Percentiles rank a stretch among this genome's conserved stretches.
phyloP scores from a whole-genome alignment of 805 yeast genomes.

The Cyberlindnera saturnus region DNA sequence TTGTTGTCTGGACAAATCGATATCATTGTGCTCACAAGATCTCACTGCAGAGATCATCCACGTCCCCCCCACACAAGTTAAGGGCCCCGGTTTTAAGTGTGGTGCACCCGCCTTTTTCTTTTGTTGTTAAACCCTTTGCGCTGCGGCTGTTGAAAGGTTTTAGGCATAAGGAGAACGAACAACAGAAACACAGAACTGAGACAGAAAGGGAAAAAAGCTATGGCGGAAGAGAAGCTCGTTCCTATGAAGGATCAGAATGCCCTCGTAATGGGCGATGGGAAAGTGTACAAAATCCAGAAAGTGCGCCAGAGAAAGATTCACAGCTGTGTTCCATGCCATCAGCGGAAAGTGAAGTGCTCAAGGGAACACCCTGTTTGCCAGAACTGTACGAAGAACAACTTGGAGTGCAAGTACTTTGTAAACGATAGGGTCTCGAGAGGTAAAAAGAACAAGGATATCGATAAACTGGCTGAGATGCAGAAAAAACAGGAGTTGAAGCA shows the following conservation, averaged over 20 bases:
- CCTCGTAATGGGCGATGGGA: conserved; percentile 40
- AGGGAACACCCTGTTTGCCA: conserved; percentile 46
- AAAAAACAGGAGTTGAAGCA: conserved; percentile 21
- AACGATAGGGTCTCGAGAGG: conserved; percentile 45
- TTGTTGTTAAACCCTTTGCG: too few relatives aligned
- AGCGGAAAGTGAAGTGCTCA: conserved; percentile 51
- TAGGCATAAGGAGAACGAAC: too few relatives aligned
- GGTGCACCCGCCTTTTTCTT: too few relatives aligned
- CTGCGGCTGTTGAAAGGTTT: too few relatives aligned
- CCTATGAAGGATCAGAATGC: conserved; percentile 31
- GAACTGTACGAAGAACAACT: conserved; percentile 40
- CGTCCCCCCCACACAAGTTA: too few relatives aligned
- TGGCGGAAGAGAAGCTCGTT: conserved; percentile 18
- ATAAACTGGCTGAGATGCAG: conserved; percentile 17
- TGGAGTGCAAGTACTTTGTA: conserved; percentile 49
- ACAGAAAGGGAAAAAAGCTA: neutral
- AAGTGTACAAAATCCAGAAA: conserved; percentile 54
- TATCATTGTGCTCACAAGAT: too few relatives aligned
- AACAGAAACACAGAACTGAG: conserved; percentile 1
- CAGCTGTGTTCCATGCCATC: conserved; percentile 53
- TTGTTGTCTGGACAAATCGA: too few relatives aligned
- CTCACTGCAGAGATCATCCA: too few relatives aligned
- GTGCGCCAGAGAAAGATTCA: conserved; percentile 54
- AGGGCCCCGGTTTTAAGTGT: too few relatives aligned
- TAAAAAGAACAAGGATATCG: conserved; percentile 20